Percentiles rank a stretch among this genome's conserved stretches.
These are phyloP conservation scores for Calamus simplicifolius DNA, from an alignment of 176 grass and related monocot species.

Conservation along the genomic window DNA sequence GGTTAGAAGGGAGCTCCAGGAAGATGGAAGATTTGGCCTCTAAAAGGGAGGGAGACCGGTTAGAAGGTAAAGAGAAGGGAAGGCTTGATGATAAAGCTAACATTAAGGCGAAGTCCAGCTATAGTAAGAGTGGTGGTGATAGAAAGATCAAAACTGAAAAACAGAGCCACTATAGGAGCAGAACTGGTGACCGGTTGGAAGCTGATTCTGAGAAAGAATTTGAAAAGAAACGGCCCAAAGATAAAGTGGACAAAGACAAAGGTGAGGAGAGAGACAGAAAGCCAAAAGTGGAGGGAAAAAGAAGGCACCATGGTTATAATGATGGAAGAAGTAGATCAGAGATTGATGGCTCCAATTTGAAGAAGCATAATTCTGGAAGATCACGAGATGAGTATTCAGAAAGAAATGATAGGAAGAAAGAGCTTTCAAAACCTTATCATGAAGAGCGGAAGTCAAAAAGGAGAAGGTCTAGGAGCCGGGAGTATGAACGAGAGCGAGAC, in stretches of 20 bases:
- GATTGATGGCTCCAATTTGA: conserved; percentile 31
- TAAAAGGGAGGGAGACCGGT: conserved; percentile 6
- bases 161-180: conserved; percentile 27
- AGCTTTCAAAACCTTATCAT: conserved; percentile 31
- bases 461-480: conserved; percentile 71
- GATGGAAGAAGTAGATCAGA: conserved; percentile 23
- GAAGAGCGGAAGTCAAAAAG: conserved; percentile 59
- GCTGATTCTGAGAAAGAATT: conserved; percentile 38
- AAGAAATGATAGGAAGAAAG: conserved; percentile 46
- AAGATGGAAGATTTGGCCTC: conserved; percentile 17
- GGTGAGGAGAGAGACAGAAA: conserved; percentile 33
- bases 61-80: conserved; percentile 26
- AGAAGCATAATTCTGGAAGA: conserved; percentile 41
- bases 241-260: conserved; percentile 29
- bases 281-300: conserved; percentile 15
- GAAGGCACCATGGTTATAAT: conserved; percentile 13
- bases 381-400: conserved; percentile 35
- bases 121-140: conserved; percentile 15
- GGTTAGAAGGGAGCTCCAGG: neutral
- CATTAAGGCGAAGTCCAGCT: conserved; percentile 19
- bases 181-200: conserved; percentile 27
- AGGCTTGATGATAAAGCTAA: conserved; percentile 3
- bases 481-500: conserved; percentile 36
- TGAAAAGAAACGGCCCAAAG: conserved; percentile 36
- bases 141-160: conserved; percentile 38